Conservation (phyloP, 2,329 filamentous ascomycete genomes). For the Neofusicoccum ribis region DNA sequence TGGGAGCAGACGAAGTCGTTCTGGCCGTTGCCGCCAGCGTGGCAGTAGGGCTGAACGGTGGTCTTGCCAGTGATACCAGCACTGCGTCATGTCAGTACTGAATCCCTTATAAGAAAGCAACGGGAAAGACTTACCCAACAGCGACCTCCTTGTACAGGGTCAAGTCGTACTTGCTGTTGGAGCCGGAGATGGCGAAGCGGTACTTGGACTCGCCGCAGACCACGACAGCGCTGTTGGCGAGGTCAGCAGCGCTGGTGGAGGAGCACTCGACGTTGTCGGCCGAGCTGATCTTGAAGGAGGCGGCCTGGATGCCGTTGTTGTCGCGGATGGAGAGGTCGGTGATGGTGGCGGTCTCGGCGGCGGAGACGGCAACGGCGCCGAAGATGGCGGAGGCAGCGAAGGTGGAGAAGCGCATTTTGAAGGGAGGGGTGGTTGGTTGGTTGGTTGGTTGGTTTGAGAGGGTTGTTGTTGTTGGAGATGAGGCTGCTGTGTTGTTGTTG, state of each 20-base stretch:
- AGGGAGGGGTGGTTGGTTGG: slow-evolving; percentile 11
- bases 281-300: background rate
- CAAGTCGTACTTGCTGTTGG: background rate
- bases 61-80: background rate
- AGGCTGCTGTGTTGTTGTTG: background rate
- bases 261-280: background rate
- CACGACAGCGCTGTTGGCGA: background rate
- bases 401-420: slow-evolving; percentile 40
- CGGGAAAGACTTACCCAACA: no score
- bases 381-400: slow-evolving; percentile 28
- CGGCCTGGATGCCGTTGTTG: slow-evolving; percentile 14
- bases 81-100: no score
- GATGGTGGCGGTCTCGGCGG: slow-evolving; percentile 5
- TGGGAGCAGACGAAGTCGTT: slow-evolving; percentile 1
- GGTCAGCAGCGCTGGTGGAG: background rate
- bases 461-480: background rate
- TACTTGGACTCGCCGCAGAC: background rate
- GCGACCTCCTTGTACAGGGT: no score
- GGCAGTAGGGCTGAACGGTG: background rate
- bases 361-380: slow-evolving; percentile 1
- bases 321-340: slow-evolving; percentile 14
- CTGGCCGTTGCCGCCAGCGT: background rate
- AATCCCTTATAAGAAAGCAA: no score
- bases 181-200: background rate
- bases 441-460: slow-evolving; percentile 17